A percentile compares a stretch with the other conserved stretches of the same genome.
These are phyloP conservation scores for Ophioceras dolichostomum DNA, from an alignment of 2,329 filamentous ascomycete genomes.

Conservation along the genomic window DNA sequence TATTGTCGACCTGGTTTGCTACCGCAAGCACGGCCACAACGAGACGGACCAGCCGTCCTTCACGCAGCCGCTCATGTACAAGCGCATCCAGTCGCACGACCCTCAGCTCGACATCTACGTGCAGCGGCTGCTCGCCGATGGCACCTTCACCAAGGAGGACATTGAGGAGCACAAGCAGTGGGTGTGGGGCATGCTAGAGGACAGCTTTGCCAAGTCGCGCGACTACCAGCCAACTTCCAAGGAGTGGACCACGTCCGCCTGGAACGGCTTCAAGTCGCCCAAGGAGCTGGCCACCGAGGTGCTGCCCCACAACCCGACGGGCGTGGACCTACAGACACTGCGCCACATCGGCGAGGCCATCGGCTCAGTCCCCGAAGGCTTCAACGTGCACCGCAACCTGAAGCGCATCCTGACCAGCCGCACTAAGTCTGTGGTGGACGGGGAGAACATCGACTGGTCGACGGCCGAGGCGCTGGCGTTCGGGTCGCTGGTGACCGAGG, in stretches of 20 bases:
- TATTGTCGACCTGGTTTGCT: conserved; percentile 96
- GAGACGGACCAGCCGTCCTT: conserved; percentile 99
- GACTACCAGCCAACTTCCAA: conserved; percentile 94
- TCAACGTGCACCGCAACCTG: conserved; percentile 85
- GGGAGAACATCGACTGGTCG: conserved; percentile 93
- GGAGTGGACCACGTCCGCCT: conserved; percentile 97
- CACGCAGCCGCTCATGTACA: conserved; percentile 99
- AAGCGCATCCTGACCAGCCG: conserved; percentile 88
- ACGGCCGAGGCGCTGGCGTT: conserved; percentile 95
- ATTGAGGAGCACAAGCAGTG: conserved; percentile 99
- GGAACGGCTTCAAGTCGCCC: conserved; percentile 99
- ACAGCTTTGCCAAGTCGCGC: conserved; percentile 94
- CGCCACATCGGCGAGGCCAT: conserved; percentile 76
- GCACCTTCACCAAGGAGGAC: conserved; percentile 93
- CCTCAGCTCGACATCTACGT: conserved; percentile 85
- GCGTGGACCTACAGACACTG: conserved; percentile 59
- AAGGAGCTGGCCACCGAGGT: conserved; percentile 95
- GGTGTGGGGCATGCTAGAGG: conserved; percentile 98
- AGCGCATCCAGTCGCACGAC: conserved; percentile 78
- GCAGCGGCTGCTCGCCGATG: conserved; percentile 79
- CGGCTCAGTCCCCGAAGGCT: conserved; percentile 67
- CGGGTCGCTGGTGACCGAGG: conserved; percentile 79
- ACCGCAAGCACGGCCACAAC: conserved; percentile 98
- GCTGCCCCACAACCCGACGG: conserved; percentile 81
- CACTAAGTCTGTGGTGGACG: conserved; percentile 84